phyloP scores from a whole-genome alignment of 2,329 filamentous ascomycete genomes.

The Sarocladiaceae sp. region DNA sequence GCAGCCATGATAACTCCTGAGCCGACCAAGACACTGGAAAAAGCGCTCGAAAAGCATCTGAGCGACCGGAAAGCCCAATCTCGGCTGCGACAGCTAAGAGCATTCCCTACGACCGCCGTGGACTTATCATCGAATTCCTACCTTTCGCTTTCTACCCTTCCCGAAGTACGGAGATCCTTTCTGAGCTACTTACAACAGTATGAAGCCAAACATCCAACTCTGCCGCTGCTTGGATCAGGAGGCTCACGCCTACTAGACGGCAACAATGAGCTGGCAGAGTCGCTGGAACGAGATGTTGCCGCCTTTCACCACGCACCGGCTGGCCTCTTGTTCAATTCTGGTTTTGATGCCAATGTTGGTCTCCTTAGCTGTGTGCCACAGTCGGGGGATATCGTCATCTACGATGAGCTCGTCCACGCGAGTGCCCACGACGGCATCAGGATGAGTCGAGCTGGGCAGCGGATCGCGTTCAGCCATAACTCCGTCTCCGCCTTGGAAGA shows the following conservation, averaged over 20 bases:
- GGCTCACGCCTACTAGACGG: slow-evolving; percentile 49
- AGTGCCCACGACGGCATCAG: slow-evolving; percentile 74
- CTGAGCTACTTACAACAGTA: slow-evolving; percentile 28
- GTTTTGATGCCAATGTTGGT: slow-evolving; percentile 60
- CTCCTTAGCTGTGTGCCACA: slow-evolving; percentile 56
- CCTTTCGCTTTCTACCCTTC: slow-evolving; percentile 61
- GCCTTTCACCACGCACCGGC: slow-evolving; percentile 38
- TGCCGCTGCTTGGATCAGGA: slow-evolving; percentile 44
- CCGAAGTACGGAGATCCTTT: slow-evolving; percentile 55
- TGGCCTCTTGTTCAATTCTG: slow-evolving; percentile 50
- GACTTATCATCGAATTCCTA: slow-evolving; percentile 78
- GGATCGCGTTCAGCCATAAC: slow-evolving; percentile 53
- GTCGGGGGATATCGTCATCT: slow-evolving; percentile 56
- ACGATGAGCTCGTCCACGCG: slow-evolving; percentile 72
- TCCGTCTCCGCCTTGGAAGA: slow-evolving; percentile 28
- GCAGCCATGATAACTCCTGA: neutral
- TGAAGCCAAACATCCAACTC: slow-evolving; percentile 23
- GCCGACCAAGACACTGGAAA: slow-evolving; percentile 18
- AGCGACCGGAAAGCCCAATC: slow-evolving; percentile 23
- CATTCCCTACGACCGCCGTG: slow-evolving; percentile 60
- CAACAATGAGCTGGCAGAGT: slow-evolving; percentile 38
- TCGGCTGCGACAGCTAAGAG: slow-evolving; percentile 38
- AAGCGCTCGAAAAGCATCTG: slow-evolving; percentile 21
- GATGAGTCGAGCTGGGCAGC: slow-evolving; percentile 46
- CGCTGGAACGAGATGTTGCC: slow-evolving; percentile 40